Evolutionary conservation across 306 rosid genomes (phyloP).

Genomic region (apple (Malus domestica)): ASM211411v1 NC_041799.1:23458001-23458500

Average conservation of each 20-base stretch:
- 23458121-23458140: not conserved
- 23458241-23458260: not conserved
- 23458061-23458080: not conserved
- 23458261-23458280: not conserved
- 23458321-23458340: not conserved
- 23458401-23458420: not conserved
- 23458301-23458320: too few relatives aligned
- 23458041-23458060: not conserved
- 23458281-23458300: not conserved
- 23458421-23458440: too few relatives aligned
- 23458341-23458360: not conserved
- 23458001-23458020: not conserved
- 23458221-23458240: not conserved
- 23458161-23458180: not conserved
- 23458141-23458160: not conserved
- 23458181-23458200: not conserved
- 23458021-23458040: not conserved
- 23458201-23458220: too few relatives aligned
- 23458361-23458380: too few relatives aligned
- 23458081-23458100: not conserved
- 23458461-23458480: not conserved
- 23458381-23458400: not conserved
- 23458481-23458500: not conserved
- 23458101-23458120: not conserved
- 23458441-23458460: not conserved